Conservation (phyloP, 306 rosid genomes). For the cucumber (Cucumis sativus) region Cucumber_9930_V3 NC_026656.2:19706501-19707000, state of each 20-base stretch:
- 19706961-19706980: constrained; percentile 77
- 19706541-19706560: constrained; percentile 48
- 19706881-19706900: not conserved
- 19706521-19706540: constrained; percentile 27
- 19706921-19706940: not conserved
- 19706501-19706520: constrained; percentile 36
- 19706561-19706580: constrained; percentile 66
- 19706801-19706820: constrained; percentile 73
- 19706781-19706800: constrained; percentile 69
- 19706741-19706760: not conserved
- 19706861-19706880: constrained; percentile 83
- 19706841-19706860: constrained; percentile 88
- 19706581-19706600: constrained; percentile 89
- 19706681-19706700: constrained; percentile 29
- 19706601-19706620: constrained; percentile 83
- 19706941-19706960: constrained; percentile 17
- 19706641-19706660: constrained; percentile 83
- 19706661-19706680: constrained; percentile 60
- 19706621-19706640: constrained; percentile 90
- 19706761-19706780: constrained; percentile 21
- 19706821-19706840: constrained; percentile 81
- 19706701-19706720: not conserved
- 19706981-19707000: constrained; percentile 91
- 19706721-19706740: not conserved
- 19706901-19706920: not conserved